These are phyloP conservation scores for Penicillium canescens DNA, from an alignment of 495 filamentous ascomycete genomes.

Conservation along the genomic window DNA sequence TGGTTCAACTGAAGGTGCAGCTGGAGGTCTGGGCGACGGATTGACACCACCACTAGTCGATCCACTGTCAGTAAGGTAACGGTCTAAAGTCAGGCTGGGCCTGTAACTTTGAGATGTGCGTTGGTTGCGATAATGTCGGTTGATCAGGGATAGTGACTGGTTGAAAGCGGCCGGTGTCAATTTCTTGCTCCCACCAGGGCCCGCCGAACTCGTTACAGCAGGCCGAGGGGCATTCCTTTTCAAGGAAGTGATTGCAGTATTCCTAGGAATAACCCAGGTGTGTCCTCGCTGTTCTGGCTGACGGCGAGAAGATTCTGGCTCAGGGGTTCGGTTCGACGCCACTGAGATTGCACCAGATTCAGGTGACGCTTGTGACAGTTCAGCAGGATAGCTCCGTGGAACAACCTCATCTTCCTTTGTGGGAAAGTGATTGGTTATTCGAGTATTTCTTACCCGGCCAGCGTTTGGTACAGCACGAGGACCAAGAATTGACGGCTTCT, in stretches of 20 bases:
- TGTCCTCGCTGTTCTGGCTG: slow-evolving; percentile 26
- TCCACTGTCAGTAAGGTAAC: slow-evolving; percentile 33
- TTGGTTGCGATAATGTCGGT: slow-evolving; percentile 23
- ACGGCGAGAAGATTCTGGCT: background rate
- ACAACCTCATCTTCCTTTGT: background rate
- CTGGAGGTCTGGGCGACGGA: background rate
- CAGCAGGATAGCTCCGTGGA: background rate
- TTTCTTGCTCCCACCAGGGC: slow-evolving; percentile 12
- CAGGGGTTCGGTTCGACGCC: background rate
- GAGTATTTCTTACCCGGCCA: background rate
- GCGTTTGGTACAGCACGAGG: slow-evolving; percentile 7
- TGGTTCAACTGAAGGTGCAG: background rate
- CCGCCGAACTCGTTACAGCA: slow-evolving; percentile 42
- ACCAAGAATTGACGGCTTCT: slow-evolving; percentile 17
- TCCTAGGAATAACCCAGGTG: slow-evolving; percentile 40
- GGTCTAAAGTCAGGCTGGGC: slow-evolving; percentile 35
- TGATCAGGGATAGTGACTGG: slow-evolving; percentile 28
- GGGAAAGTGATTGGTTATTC: slow-evolving; percentile 5
- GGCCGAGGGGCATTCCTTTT: slow-evolving; percentile 31
- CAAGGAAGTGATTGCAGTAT: slow-evolving; percentile 35
- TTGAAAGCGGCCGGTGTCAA: slow-evolving; percentile 25
- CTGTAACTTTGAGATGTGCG: slow-evolving; percentile 10
- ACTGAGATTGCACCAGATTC: slow-evolving; percentile 3
- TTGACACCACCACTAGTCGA: background rate
- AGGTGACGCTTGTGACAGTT: slow-evolving; percentile 1